Conservation (phyloP, 1,139 yeast genomes). For the Saccharomycopsis crataegensis region DNA sequence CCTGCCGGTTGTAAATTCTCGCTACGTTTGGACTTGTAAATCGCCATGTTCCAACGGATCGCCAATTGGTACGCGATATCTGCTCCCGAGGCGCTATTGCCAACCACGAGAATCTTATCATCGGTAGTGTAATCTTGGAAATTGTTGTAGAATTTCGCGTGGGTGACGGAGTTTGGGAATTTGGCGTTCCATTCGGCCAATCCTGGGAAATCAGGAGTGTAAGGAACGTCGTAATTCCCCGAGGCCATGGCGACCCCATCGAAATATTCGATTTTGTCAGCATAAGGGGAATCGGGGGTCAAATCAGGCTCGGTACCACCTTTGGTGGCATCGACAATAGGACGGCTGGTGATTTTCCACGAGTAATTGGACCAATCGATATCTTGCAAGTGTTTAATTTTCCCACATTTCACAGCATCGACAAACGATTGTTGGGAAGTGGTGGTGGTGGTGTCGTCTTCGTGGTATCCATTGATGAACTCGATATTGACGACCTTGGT, state of each 20-base stretch:
- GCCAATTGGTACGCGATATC: conserved; percentile 48
- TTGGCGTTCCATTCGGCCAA: conserved; percentile 39
- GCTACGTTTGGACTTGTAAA: conserved; percentile 42
- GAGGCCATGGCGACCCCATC: conserved; percentile 53
- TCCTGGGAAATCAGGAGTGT: conserved; percentile 47
- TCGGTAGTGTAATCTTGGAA: conserved; percentile 34
- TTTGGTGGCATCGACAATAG: conserved; percentile 29
- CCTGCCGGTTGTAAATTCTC: conserved; percentile 37
- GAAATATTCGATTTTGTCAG: conserved; percentile 28
- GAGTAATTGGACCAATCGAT: conserved; percentile 24
- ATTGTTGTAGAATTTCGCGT: conserved; percentile 52
- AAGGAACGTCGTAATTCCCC: conserved; percentile 54
- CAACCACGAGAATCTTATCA: conserved; percentile 45
- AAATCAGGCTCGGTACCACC: conserved; percentile 23
- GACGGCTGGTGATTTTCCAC: conserved; percentile 37
- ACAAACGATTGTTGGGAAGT: not conserved
- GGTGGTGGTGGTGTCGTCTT: not conserved
- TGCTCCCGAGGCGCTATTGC: conserved; percentile 56
- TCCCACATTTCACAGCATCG: not conserved
- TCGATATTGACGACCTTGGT: conserved; percentile 32
- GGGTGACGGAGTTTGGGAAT: conserved; percentile 44
- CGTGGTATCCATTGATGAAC: conserved; percentile 21
- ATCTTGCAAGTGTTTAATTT: conserved; percentile 5
- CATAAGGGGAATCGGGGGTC: conserved; percentile 11
- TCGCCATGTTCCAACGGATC: conserved; percentile 18